Conservation (phyloP, 140 eudicot genomes). For the Bidens hawaiensis region DNA sequence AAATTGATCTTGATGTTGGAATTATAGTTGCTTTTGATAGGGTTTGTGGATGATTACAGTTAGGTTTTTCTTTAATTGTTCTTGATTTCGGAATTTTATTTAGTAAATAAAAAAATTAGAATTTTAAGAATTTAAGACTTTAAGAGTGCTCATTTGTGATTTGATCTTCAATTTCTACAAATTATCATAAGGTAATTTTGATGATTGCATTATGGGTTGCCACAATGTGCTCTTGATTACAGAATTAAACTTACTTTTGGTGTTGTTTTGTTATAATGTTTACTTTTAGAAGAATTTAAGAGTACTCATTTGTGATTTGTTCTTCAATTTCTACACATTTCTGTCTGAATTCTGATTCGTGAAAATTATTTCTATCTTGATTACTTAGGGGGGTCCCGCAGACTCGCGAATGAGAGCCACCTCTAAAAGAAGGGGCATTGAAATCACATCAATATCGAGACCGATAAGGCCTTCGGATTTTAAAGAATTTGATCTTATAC, state of each 20-base stretch:
- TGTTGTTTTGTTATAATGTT: too few species aligned
- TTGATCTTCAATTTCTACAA: too few species aligned
- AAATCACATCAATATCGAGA: constrained; percentile 87
- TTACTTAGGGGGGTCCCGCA: constrained; percentile 78
- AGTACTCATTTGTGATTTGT: constrained; percentile 3
- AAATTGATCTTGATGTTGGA: too few species aligned
- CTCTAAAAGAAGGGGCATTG: constrained; percentile 81
- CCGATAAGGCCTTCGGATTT: constrained; percentile 91
- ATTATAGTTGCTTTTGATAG: too few species aligned
- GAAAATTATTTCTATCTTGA: constrained; percentile 6
- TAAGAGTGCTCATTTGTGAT: too few species aligned
- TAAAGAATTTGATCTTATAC: constrained; percentile 86
- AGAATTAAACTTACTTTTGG: not conserved
- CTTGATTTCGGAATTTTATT: too few species aligned
- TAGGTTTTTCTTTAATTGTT: too few species aligned
- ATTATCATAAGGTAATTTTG: too few species aligned
- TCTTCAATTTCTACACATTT: constrained; percentile 2
- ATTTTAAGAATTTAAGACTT: too few species aligned
- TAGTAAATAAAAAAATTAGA: too few species aligned
- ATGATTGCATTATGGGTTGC: not conserved
- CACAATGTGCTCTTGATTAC: not conserved
- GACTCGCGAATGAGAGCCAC: constrained; percentile 97
- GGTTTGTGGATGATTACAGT: too few species aligned
- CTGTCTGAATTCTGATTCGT: not conserved
- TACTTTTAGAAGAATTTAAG: constrained; percentile 7